These are phyloP conservation scores for Gaeumannomyces tritici DNA, from an alignment of 2,329 filamentous ascomycete species.

Conservation along the genomic window DNA sequence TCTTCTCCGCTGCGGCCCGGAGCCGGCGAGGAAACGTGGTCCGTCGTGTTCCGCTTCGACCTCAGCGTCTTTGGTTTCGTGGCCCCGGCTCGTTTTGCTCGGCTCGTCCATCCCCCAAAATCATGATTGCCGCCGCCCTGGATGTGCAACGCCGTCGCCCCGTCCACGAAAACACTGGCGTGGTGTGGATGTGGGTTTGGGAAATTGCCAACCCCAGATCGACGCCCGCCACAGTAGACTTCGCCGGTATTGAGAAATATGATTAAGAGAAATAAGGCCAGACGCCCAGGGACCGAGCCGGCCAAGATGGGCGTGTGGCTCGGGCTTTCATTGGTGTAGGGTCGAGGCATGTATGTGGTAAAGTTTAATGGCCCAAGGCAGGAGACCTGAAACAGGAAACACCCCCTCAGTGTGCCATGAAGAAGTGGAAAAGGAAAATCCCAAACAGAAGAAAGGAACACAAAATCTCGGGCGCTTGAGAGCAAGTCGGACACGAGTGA, in stretches of 20 bases:
- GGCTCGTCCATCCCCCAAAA: background rate
- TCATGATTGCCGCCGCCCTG: background rate
- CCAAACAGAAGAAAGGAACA: background rate
- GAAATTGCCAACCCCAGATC: background rate
- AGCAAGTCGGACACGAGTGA: constrained; percentile 3
- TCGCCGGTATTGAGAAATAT: background rate
- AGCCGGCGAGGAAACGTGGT: background rate
- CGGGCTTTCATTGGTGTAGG: background rate
- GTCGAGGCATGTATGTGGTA: background rate
- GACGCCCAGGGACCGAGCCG: background rate
- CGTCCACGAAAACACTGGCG: background rate
- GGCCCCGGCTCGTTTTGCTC: background rate
- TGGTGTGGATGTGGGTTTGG: background rate
- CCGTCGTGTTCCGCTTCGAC: background rate
- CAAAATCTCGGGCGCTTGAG: constrained; percentile 9
- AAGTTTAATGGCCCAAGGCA: background rate
- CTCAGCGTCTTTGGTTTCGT: background rate
- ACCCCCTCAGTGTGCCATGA: background rate
- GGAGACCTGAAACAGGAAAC: background rate
- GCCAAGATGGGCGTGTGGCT: background rate
- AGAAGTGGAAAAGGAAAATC: background rate
- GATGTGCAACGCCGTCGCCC: background rate
- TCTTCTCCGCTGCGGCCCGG: background rate
- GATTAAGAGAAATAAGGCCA: background rate
- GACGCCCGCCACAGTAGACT: background rate